Evolutionary conservation across 1,284 basidiomycete species (phyloP).

Genomic region (Moniliophthora roreri): DNA sequence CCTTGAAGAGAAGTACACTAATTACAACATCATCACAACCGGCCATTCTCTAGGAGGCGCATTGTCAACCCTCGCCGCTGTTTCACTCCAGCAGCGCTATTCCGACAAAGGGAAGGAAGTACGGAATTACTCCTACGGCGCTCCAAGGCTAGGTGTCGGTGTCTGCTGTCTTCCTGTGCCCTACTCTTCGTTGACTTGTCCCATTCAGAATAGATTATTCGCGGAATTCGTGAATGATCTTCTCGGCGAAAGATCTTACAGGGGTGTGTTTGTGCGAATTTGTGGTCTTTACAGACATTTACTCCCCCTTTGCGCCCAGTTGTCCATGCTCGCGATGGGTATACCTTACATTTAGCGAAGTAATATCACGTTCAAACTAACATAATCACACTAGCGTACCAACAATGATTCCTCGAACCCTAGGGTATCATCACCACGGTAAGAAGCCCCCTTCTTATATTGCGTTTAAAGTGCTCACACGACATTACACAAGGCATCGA

Average conservation of each 20-base stretch:
- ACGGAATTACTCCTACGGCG: slow-evolving; percentile 10
- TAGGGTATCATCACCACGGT: slow-evolving; percentile 42
- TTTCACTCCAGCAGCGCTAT: slow-evolving; percentile 40
- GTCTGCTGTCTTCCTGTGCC: neutral
- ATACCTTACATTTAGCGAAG: slow-evolving; percentile 9
- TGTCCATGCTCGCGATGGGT: slow-evolving; percentile 48
- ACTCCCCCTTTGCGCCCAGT: slow-evolving; percentile 25
- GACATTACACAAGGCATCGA: slow-evolving; percentile 21
- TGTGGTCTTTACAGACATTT: slow-evolving; percentile 2
- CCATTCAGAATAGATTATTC: slow-evolving; percentile 11
- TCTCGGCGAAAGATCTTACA: slow-evolving; percentile 17
- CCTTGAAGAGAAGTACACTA: slow-evolving; percentile 13
- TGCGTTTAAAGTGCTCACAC: neutral
- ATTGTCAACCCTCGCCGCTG: slow-evolving; percentile 41
- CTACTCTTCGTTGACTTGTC: neutral
- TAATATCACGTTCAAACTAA: neutral
- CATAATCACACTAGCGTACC: slow-evolving; percentile 24
- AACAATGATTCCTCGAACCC: slow-evolving; percentile 25
- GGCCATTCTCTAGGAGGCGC: slow-evolving; percentile 53
- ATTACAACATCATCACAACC: slow-evolving; percentile 39
- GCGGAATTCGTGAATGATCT: slow-evolving; percentile 17
- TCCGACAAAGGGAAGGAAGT: slow-evolving; percentile 21
- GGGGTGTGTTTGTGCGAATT: slow-evolving; percentile 25
- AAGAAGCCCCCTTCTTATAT: slow-evolving; percentile 10
- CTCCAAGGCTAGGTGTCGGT: slow-evolving; percentile 12